Evolutionary conservation across 371 early-diverging fungal species (phyloP).

Genomic region (Mortierella sp.): DNA sequence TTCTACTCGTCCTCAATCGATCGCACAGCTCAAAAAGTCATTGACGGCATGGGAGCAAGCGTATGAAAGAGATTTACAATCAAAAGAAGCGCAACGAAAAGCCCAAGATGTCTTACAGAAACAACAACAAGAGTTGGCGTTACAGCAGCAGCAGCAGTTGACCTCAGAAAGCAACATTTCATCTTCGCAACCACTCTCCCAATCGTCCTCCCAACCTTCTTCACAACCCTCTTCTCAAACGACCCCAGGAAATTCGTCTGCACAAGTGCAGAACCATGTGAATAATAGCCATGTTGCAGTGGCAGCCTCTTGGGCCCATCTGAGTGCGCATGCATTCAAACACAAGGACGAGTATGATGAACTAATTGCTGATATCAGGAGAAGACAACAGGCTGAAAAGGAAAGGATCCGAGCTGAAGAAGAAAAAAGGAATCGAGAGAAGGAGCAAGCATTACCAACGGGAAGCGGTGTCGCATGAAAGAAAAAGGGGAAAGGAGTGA

Average conservation of each 20-base stretch:
- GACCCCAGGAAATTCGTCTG: background rate
- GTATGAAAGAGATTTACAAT: conserved; percentile 23
- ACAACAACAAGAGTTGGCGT: conserved; percentile 13
- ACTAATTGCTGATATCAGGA: conserved; percentile 52
- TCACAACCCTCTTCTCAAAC: conserved; percentile 32
- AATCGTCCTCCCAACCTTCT: conserved; percentile 22
- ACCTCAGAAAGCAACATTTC: background rate
- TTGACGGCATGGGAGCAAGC: conserved; percentile 61
- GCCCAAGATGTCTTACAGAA: conserved; percentile 16
- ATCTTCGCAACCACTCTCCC: conserved; percentile 17
- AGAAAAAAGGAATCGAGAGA: conserved; percentile 1
- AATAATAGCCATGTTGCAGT: conserved; percentile 29
- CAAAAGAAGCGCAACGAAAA: conserved; percentile 22
- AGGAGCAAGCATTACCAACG: too few species aligned
- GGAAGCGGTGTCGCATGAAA: too few species aligned
- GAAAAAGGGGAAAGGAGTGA: too few species aligned
- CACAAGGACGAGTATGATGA: conserved; percentile 57
- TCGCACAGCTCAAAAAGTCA: conserved; percentile 46
- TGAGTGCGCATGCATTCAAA: conserved; percentile 45
- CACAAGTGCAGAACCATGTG: conserved; percentile 19
- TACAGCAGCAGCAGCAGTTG: conserved; percentile 8
- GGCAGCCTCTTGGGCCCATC: conserved; percentile 24
- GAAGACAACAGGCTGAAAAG: conserved; percentile 24
- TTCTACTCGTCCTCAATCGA: conserved; percentile 58
- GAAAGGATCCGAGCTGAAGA: background rate